phyloP scores from a whole-genome alignment of 2,329 filamentous ascomycete genomes.

The Colletotrichum sp. region DNA sequence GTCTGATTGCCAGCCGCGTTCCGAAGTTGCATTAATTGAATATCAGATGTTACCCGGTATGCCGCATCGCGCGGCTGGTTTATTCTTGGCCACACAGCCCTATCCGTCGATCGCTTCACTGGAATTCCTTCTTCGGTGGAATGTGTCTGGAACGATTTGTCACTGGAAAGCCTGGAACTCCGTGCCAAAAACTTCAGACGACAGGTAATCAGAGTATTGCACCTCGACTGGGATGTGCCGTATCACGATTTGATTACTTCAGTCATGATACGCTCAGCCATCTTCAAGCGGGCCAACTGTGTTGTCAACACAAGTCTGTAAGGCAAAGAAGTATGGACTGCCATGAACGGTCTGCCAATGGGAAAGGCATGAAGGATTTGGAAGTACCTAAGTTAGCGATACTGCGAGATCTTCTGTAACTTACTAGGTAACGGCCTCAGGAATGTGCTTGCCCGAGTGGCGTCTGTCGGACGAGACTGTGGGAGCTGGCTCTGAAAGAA shows the following conservation, averaged over 20 bases:
- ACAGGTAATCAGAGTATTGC: background rate
- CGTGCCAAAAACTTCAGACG: background rate
- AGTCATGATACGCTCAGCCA: background rate
- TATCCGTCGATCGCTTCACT: background rate
- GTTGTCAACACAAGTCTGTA: background rate
- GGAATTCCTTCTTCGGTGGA: background rate
- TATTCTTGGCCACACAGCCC: background rate
- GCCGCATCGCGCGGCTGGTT: background rate
- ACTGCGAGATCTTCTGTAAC: too few species aligned
- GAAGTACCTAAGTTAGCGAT: too few species aligned
- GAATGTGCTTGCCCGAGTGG: too few species aligned
- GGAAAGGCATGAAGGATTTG: too few species aligned
- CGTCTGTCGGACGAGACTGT: too few species aligned
- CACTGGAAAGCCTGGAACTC: background rate
- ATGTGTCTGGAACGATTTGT: background rate
- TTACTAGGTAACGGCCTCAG: too few species aligned
- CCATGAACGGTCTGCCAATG: too few species aligned
- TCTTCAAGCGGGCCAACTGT: background rate
- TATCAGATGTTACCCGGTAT: background rate
- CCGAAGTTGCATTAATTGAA: background rate
- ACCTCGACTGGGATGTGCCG: background rate
- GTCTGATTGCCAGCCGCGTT: background rate
- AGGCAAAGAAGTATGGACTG: too few species aligned
- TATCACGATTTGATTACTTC: background rate
- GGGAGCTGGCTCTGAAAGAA: too few species aligned